Base-by-base conservation (phyloP, 2,329 filamentous ascomycete species). In the Eurotiales sp. region DNA sequence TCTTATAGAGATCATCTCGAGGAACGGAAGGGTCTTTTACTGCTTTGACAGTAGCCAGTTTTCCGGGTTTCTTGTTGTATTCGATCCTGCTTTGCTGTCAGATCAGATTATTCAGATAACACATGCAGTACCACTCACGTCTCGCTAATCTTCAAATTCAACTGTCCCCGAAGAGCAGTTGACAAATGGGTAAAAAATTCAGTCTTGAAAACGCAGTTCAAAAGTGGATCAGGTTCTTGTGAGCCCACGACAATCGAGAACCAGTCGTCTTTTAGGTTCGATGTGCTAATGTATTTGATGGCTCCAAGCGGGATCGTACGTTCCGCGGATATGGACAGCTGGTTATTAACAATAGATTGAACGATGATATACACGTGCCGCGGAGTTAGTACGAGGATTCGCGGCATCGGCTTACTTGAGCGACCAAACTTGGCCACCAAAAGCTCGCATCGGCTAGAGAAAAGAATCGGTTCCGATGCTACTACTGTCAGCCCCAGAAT, bases 21-120 rank as follows among this genome's bases (percentile, higher is more conserved):
- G 79, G 74, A 47, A 86, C 80, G 47, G 84, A 81, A 0, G 91
- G 85, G 66, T 99, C 93, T 72, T 95, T 96, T 55, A 95, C 65
- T 8, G 88, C 88, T 75, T 97, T 97, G 64, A 99, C 87, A 5
- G 84, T 73, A 49, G 92, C 87, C 68, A 89, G 81, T 75, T 99
- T 99, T 50, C 89, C 89, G 1, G 93, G 93, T 72, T 99, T 99
- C 80, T 97, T 99, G 65, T 92, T 91, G 71, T 96, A 99, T 67
- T 96, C 89, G 60, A 99, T 91, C 4, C 74, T 79, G 50, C 22
- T 11, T 19, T 12, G 40, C 17, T 21, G 17, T 37, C 17, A 37
- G 34, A 37, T 37, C 34, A 17, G 10, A 10, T 37, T 19, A 17
- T 21, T 37, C 63, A 51, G 60, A 57, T 8, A 23, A n/a, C n/a